phyloP scores from a whole-genome alignment of 2,329 filamentous ascomycete species.

The Penicillium sp. region DNA sequence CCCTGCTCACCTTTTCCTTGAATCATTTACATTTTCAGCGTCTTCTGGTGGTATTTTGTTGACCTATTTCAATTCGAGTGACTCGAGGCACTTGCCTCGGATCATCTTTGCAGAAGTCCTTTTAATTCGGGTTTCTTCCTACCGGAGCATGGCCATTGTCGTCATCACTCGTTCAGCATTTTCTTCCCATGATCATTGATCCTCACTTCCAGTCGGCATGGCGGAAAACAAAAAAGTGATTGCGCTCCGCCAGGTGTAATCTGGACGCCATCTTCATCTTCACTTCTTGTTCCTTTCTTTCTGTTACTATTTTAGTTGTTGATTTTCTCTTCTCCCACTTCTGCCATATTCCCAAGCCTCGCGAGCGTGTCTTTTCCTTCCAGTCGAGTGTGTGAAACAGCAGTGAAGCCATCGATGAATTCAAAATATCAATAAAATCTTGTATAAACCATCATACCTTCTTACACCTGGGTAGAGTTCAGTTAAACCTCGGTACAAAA shows the following conservation, averaged over 20 bases:
- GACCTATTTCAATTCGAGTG: slow-evolving; percentile 8
- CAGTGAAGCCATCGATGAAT: no score
- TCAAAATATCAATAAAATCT: neutral
- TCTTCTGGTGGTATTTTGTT: slow-evolving; percentile 2
- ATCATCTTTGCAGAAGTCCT: slow-evolving; percentile 4
- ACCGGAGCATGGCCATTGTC: slow-evolving; percentile 12
- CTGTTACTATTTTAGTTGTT: slow-evolving; percentile 5
- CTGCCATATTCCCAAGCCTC: slow-evolving; percentile 22
- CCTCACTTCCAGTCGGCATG: neutral
- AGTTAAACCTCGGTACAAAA: no score
- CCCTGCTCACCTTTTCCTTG: neutral
- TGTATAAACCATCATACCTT: no score
- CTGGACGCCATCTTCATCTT: no score
- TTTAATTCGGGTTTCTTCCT: slow-evolving; percentile 12
- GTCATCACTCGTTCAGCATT: slow-evolving; percentile 5
- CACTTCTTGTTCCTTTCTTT: slow-evolving; percentile 1
- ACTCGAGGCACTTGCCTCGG: slow-evolving; percentile 3
- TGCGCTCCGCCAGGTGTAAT: neutral
- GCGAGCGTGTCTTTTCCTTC: no score
- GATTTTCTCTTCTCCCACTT: slow-evolving; percentile 9
- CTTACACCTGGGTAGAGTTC: no score
- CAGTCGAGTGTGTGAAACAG: no score
- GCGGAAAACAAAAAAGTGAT: slow-evolving; percentile 5
- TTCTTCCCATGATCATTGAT: slow-evolving; percentile 9
- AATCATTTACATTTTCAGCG: neutral